Percentiles rank a stretch among this genome's conserved stretches.
These are phyloP conservation scores for Leishmania braziliensis DNA, from an alignment of 208 protist species.

Conservation along the genomic window DNA sequence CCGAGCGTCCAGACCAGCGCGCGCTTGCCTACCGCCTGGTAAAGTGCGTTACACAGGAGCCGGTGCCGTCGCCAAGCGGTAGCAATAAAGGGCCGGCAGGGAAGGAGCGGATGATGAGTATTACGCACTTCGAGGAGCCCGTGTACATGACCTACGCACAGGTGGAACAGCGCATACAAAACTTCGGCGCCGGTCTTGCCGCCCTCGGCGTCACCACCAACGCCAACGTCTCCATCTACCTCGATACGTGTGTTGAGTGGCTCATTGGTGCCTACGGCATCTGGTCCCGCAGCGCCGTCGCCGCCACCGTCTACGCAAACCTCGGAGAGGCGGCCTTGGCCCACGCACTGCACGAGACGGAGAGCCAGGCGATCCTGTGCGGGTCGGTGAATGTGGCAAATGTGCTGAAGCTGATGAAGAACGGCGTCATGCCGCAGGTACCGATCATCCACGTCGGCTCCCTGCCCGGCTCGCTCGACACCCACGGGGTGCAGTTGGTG, in stretches of 20 bases:
- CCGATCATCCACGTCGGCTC: conserved; percentile 61
- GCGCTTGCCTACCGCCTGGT: conserved; percentile 51
- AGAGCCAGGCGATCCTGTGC: conserved; percentile 66
- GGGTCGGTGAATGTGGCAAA: conserved; percentile 51
- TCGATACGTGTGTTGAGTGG: conserved; percentile 88
- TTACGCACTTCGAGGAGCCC: conserved; percentile 60
- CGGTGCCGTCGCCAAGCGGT: conserved; percentile 42
- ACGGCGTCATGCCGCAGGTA: conserved; percentile 44
- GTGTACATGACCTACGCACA: conserved; percentile 45
- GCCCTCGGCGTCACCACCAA: conserved; percentile 44
- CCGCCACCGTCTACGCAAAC: conserved; percentile 85
- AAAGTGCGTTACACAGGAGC: conserved; percentile 28
- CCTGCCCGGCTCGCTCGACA: conserved; percentile 31
- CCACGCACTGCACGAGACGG: conserved; percentile 70
- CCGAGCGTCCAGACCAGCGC: conserved; percentile 18
- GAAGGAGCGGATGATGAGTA: conserved; percentile 29
- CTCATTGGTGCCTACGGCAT: conserved; percentile 73
- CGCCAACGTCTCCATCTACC: conserved; percentile 70
- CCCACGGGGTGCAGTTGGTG: conserved; percentile 33
- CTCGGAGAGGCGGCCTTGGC: conserved; percentile 75
- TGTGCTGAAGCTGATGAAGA: conserved; percentile 48
- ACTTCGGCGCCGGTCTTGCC: conserved; percentile 60
- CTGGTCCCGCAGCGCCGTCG: conserved; percentile 64
- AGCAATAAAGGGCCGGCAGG: conserved; percentile 28
- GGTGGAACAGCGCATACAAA: conserved; percentile 40